Conservation (phyloP, 768 basidiomycete species). For the Mycena metata region DNA sequence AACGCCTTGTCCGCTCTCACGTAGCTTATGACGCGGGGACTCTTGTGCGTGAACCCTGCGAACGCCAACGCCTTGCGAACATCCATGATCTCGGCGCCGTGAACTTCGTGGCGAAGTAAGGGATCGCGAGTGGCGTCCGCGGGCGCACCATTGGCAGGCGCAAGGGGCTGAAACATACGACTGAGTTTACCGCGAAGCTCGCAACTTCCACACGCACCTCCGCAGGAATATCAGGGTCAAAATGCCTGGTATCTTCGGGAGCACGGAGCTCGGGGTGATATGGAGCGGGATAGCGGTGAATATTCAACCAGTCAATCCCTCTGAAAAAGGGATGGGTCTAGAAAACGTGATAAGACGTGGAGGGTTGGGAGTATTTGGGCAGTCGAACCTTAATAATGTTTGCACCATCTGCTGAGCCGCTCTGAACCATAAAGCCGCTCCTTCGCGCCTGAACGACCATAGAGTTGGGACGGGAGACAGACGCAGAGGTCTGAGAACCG, state of each 20-base stretch:
- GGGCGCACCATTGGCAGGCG: constrained; percentile 88
- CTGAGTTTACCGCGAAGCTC: constrained; percentile 45
- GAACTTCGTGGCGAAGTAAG: constrained; percentile 84
- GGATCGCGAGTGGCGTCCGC: constrained; percentile 92
- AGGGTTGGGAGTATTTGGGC: constrained; percentile 10
- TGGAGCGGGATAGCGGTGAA: constrained; percentile 87
- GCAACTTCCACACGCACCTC: constrained; percentile 70
- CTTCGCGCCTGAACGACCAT: constrained; percentile 80
- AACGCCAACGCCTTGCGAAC: constrained; percentile 94
- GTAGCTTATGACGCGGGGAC: constrained; percentile 84
- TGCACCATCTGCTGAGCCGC: constrained; percentile 80
- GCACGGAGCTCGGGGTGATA: constrained; percentile 88
- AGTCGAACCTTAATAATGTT: constrained; percentile 84
- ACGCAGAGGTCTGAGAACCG: constrained; percentile 78
- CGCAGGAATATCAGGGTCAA: constrained; percentile 93
- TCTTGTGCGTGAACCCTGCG: constrained; percentile 93
- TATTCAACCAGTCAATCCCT: constrained; percentile 90
- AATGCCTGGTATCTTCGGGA: constrained; percentile 93
- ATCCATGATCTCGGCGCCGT: constrained; percentile 89
- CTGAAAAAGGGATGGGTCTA: constrained; percentile 92
- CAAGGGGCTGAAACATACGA: constrained; percentile 78
- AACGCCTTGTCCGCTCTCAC: constrained; percentile 81
- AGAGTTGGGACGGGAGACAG: constrained; percentile 82
- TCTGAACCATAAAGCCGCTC: constrained; percentile 74
- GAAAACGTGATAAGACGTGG: constrained; percentile 27